Base-by-base conservation (phyloP, 257 asterid species). In the Petunia axillaris region DNA sequence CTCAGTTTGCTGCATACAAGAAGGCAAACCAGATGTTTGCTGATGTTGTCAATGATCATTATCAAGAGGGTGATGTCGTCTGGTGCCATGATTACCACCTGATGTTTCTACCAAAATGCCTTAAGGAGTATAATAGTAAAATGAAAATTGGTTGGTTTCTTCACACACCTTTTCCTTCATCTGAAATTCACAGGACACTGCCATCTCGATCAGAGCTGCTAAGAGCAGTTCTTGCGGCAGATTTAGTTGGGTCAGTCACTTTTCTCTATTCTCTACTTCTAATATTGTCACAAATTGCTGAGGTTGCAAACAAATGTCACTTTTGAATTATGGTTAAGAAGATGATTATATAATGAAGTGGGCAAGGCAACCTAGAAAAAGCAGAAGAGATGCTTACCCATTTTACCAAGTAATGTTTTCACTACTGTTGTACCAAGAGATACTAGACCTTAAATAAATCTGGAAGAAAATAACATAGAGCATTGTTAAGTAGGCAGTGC, bases 81-180 rank as follows among this genome's bases (percentile, higher is more conserved):
- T 93, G 98, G 97, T 92, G 98, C 88, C 98, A 93, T 77, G 97
- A 93, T 82, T 93, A 93, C 85, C 98, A 93, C 86, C 89, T 93
- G 78, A 93, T 93, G 98, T 93, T 90, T 86, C 95, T 93, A 57
- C 97, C 98, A 2, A 89, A 89, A 85, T 92, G 94, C 83, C 93
- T 92, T 7, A 92, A 93, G 79, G 94, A 92, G n/a, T 77, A 87
- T 74, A 93, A 93, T 80, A 84, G 53, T 76, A 83, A 85, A 70
- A 92, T 92, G 97, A 93, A 93, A 87, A 97, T 93, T 6, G 98
- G 98, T 15, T 93, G 98, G 97, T 93, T 93, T 89, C 96, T 93
- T 50, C 98, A 93, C 86, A 93, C 98, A 5, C 98, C 98, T 36
- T 92, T 93, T 80, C 97, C 98, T 73, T 93, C 98, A 77, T 92